Percentiles rank a stretch among this genome's conserved stretches.
phyloP scores from a whole-genome alignment of 2,329 filamentous ascomycete genomes.

The Verticillium isaacii region DNA sequence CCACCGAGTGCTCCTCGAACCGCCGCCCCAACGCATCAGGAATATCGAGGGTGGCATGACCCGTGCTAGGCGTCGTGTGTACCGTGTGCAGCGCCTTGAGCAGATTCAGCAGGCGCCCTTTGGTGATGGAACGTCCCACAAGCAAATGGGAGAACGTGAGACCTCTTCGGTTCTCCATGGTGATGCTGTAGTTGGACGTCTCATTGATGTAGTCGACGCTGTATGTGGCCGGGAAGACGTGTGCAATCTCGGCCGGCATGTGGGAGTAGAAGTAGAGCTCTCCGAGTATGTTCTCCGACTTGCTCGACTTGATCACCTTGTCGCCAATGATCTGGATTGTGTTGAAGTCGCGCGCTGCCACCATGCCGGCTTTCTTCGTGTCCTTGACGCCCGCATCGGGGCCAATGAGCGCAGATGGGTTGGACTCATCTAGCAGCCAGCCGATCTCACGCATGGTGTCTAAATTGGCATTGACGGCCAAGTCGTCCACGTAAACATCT shows the following conservation, averaged over 20 bases:
- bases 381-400: slow-evolving; percentile 9
- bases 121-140: slow-evolving; percentile 23
- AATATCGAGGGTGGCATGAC: slow-evolving; percentile 15
- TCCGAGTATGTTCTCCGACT: slow-evolving; percentile 23
- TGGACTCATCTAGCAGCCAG: slow-evolving; percentile 21
- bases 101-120: slow-evolving; percentile 18
- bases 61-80: slow-evolving; percentile 15
- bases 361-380: slow-evolving; percentile 19
- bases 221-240: slow-evolving; percentile 18
- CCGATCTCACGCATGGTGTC: slow-evolving; percentile 22
- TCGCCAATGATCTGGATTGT: slow-evolving; percentile 22
- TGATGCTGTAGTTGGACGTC: slow-evolving; percentile 19
- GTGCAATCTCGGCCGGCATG: slow-evolving; percentile 16
- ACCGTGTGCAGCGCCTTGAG: slow-evolving; percentile 18
- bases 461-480: slow-evolving; percentile 21
- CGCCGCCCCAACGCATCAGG: slow-evolving; percentile 15
- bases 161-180: slow-evolving; percentile 22
- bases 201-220: slow-evolving; percentile 19
- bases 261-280: slow-evolving; percentile 27
- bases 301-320: slow-evolving; percentile 24
- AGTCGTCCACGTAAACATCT: slow-evolving; percentile 23
- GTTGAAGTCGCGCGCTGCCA: slow-evolving; percentile 24
- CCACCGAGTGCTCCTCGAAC: slow-evolving; percentile 16
- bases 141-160: slow-evolving; percentile 21
- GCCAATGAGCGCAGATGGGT: slow-evolving; percentile 11